phyloP scores from a whole-genome alignment of 257 asterid species.

The Solanum habrochaites region DNA sequence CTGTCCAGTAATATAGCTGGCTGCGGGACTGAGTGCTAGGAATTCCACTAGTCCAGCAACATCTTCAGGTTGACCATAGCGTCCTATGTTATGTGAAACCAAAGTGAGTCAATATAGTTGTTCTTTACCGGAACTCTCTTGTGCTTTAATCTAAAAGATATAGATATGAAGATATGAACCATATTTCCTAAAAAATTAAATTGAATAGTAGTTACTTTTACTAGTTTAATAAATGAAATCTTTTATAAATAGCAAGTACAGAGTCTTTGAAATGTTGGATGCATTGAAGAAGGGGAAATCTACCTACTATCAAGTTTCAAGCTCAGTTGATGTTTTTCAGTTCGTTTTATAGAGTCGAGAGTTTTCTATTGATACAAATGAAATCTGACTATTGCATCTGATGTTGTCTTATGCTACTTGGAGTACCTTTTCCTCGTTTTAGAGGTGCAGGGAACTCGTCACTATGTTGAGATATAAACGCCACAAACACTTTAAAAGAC shows the following conservation, averaged over 20 bases:
- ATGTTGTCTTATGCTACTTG: background rate
- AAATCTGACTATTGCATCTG: background rate
- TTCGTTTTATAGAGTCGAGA: background rate
- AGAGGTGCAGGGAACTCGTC: background rate
- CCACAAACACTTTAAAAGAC: background rate
- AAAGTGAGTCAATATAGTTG: background rate
- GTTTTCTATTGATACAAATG: background rate
- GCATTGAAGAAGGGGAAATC: background rate
- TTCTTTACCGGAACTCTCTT: no score
- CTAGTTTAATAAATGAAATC: background rate
- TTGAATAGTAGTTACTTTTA: background rate
- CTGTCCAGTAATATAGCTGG: conserved; percentile 94
- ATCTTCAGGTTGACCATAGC: conserved; percentile 44
- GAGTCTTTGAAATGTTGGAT: background rate
- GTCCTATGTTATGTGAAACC: conserved; percentile 11
- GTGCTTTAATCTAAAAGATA: background rate
- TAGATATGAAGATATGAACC: background rate
- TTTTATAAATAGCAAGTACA: background rate
- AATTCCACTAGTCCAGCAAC: conserved; percentile 42
- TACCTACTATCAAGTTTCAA: background rate
- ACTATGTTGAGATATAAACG: background rate
- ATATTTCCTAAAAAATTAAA: background rate
- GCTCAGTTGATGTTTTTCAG: background rate
- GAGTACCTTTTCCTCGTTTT: background rate
- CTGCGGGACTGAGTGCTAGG: conserved; percentile 45